A percentile compares a stretch with the other conserved stretches of the same genome.
phyloP scores from a whole-genome alignment of 2,329 filamentous ascomycete species.

The Microdochium bolleyi region DNA sequence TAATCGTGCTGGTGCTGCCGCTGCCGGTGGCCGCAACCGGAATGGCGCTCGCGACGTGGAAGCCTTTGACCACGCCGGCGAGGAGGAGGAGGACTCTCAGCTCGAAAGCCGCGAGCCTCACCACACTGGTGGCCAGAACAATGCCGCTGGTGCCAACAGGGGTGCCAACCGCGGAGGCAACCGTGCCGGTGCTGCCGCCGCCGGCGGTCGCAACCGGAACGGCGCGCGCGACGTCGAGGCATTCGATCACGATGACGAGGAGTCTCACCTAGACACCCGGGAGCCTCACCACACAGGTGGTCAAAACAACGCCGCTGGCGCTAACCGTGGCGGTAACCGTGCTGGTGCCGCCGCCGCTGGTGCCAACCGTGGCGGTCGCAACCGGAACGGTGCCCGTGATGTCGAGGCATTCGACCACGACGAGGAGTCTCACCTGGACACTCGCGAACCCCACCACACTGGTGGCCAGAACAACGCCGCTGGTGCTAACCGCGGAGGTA shows the following conservation, averaged over 20 bases:
- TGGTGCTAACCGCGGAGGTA: no score
- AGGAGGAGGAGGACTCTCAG: background rate
- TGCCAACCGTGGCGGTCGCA: background rate
- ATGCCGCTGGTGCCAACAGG: background rate
- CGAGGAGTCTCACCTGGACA: background rate
- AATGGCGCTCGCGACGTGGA: background rate
- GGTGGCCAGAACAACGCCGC: background rate
- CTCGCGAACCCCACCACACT: background rate
- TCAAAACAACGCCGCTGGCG: background rate
- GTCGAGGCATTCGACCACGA: background rate
- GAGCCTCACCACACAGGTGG: background rate
- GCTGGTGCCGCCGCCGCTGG: background rate
- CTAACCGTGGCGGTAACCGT: no score
- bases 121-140: background rate
- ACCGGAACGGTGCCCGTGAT: background rate
- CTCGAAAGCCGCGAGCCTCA: background rate
- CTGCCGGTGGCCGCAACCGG: background rate
- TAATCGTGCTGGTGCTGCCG: no score
- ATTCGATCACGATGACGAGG: background rate
- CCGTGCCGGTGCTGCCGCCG: background rate
- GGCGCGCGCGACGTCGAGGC: background rate
- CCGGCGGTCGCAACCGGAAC: background rate
- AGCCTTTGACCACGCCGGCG: background rate
- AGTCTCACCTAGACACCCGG: background rate
- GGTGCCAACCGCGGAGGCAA: background rate